Conservation (phyloP, 2,329 filamentous ascomycete species). For the Fusarium penzigii region DNA sequence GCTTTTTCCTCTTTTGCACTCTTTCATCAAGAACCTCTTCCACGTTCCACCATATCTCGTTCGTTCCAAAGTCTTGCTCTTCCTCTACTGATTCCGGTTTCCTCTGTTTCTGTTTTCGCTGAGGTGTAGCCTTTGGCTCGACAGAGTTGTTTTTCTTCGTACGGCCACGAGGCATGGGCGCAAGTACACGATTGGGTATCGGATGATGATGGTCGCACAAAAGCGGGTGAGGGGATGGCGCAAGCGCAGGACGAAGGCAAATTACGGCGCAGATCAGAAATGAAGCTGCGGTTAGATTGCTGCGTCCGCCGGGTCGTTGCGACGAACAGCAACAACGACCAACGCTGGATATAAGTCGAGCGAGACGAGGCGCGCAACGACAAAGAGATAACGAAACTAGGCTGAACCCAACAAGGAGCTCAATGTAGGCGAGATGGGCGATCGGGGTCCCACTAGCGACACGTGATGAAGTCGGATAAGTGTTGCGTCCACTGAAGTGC, state of each 20-base stretch:
- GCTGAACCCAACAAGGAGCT: conserved; percentile 17
- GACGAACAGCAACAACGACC: conserved; percentile 30
- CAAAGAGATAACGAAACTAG: conserved; percentile 24
- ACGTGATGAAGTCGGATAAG: conserved; percentile 26
- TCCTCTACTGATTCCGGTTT: background rate
- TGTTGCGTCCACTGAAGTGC: conserved; percentile 8
- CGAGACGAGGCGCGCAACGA: conserved; percentile 26
- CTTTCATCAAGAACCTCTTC: conserved; percentile 39
- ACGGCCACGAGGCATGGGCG: conserved; percentile 36
- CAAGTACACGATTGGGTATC: conserved; percentile 14
- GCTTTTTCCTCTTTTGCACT: conserved; percentile 18
- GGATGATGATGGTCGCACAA: conserved; percentile 8
- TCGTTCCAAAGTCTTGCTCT: background rate
- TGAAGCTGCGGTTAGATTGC: conserved; percentile 11
- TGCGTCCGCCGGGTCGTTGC: conserved; percentile 17
- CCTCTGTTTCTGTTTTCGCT: conserved; percentile 12
- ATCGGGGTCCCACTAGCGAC: conserved; percentile 25
- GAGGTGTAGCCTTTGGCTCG: conserved; percentile 11
- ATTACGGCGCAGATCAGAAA: conserved; percentile 2
- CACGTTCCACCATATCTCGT: conserved; percentile 35
- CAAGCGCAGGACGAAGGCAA: conserved; percentile 5
- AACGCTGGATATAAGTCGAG: conserved; percentile 36
- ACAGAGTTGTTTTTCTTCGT: conserved; percentile 20
- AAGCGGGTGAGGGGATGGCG: conserved; percentile 5
- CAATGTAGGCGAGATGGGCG: conserved; percentile 20